Evolutionary conservation across 1,139 yeast species (phyloP).

Genomic region (Scheffersomyces cryptocercus): DNA sequence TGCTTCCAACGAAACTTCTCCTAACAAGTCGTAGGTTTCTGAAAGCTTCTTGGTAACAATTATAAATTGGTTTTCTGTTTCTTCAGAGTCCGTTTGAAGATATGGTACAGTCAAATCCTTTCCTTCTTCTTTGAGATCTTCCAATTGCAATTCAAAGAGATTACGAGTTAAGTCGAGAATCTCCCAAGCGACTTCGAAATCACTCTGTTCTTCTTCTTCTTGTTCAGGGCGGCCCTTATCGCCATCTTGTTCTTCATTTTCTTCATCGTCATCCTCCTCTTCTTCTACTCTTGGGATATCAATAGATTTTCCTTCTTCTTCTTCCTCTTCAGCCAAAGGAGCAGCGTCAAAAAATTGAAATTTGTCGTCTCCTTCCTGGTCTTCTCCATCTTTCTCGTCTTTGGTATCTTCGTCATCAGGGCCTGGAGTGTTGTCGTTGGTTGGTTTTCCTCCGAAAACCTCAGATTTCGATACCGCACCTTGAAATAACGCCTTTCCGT

Average conservation of each 20-base stretch:
- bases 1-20: slow-evolving; percentile 86
- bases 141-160: slow-evolving; percentile 52
- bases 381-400: slow-evolving; percentile 20
- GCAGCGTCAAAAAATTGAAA: slow-evolving; percentile 61
- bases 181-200: slow-evolving; percentile 88
- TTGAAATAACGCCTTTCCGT: slow-evolving; percentile 81
- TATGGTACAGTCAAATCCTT: slow-evolving; percentile 28
- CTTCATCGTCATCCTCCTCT: slow-evolving; percentile 23
- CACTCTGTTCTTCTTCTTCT: slow-evolving; percentile 58
- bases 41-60: slow-evolving; percentile 56
- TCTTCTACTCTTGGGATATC: slow-evolving; percentile 24
- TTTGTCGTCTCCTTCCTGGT: slow-evolving; percentile 32
- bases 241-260: slow-evolving; percentile 21
- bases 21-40: slow-evolving; percentile 76
- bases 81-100: slow-evolving; percentile 34
- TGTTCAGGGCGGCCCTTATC: slow-evolving; percentile 13
- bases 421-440: slow-evolving; percentile 18
- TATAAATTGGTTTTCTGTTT: slow-evolving; percentile 32
- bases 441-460: slow-evolving; percentile 66
- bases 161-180: slow-evolving; percentile 75
- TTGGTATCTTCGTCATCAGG: slow-evolving; percentile 22
- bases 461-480: slow-evolving; percentile 75
- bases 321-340: slow-evolving; percentile 49
- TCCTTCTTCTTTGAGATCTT: slow-evolving; percentile 17
- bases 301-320: slow-evolving; percentile 10